phyloP scores from a whole-genome alignment of 768 basidiomycete species.

The Russula dissimulans region DNA sequence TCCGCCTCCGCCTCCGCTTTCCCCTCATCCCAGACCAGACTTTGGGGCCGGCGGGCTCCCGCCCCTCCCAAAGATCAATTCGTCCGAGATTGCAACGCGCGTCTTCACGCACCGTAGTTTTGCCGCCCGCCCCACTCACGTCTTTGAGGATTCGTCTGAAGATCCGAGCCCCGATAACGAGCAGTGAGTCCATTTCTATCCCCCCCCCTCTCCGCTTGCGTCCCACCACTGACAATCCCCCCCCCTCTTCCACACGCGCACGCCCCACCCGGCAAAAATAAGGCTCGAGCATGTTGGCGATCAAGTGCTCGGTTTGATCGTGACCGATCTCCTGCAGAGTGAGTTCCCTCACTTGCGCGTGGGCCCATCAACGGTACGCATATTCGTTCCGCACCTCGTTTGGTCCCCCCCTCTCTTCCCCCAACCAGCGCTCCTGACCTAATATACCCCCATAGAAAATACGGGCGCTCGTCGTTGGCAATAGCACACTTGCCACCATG shows the following conservation, averaged over 20 bases:
- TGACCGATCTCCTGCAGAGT: conserved; percentile 49
- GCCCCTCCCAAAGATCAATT: conserved; percentile 46
- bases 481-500: conserved; percentile 65
- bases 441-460: conserved; percentile 51
- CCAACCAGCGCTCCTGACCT: background rate
- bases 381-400: background rate
- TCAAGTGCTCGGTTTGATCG: conserved; percentile 55
- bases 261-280: background rate
- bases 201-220: background rate
- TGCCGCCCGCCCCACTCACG: conserved; percentile 57
- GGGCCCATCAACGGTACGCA: conserved; percentile 60
- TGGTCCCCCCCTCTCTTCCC: background rate
- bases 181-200: conserved; percentile 37
- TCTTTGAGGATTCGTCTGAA: conserved; percentile 64
- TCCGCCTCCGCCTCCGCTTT: background rate
- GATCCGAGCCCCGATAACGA: conserved; percentile 80
- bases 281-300: conserved; percentile 77
- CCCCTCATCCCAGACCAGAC: conserved; percentile 25
- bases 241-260: background rate
- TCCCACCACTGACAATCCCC: background rate
- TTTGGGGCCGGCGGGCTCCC: conserved; percentile 36
- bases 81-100: conserved; percentile 37
- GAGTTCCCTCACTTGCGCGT: conserved; percentile 65
- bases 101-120: conserved; percentile 73
- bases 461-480: conserved; percentile 64